phyloP scores from a whole-genome alignment of 129 eudicot genomes.

The Apium graveolens region DNA sequence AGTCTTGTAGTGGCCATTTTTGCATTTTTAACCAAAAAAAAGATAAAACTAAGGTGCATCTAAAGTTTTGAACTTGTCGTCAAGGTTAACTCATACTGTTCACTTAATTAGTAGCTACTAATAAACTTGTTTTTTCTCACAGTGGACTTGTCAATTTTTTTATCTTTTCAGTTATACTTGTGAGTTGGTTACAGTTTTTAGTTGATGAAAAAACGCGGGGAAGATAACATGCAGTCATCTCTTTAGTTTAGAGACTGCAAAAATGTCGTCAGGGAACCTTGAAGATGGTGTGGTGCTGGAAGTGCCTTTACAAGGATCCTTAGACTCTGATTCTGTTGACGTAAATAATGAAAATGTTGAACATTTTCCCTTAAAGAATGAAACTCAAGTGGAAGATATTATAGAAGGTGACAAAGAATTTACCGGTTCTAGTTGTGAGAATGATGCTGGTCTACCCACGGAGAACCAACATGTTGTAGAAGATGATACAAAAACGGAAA shows the following conservation, averaged over 20 bases:
- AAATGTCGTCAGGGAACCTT: slow-evolving; percentile 42
- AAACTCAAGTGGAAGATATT: slow-evolving; percentile 32
- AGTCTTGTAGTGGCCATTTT: background rate
- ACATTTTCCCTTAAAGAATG: slow-evolving; percentile 31
- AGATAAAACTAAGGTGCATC: background rate
- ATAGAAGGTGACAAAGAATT: slow-evolving; percentile 20
- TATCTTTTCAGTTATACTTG: background rate
- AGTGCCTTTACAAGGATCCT: slow-evolving; percentile 27
- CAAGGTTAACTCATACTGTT: background rate
- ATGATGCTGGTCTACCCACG: background rate
- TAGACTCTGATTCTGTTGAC: slow-evolving; percentile 17
- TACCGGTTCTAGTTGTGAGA: slow-evolving; percentile 19
- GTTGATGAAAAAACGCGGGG: background rate
- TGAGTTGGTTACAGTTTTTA: background rate
- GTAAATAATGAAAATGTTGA: slow-evolving; percentile 21
- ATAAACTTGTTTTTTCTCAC: background rate
- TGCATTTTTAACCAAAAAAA: too few relatives aligned
- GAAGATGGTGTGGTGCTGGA: slow-evolving; percentile 22
- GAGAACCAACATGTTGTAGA: slow-evolving; percentile 20
- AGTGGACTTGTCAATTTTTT: background rate
- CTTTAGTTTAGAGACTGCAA: slow-evolving; percentile 13
- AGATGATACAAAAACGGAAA: slow-evolving; percentile 27
- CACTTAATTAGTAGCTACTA: background rate
- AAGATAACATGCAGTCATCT: background rate
- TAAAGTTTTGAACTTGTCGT: background rate